These are phyloP conservation scores for Blastobotrys buckinghamii DNA, from an alignment of 1,139 yeast genomes.

Conservation along the genomic window DNA sequence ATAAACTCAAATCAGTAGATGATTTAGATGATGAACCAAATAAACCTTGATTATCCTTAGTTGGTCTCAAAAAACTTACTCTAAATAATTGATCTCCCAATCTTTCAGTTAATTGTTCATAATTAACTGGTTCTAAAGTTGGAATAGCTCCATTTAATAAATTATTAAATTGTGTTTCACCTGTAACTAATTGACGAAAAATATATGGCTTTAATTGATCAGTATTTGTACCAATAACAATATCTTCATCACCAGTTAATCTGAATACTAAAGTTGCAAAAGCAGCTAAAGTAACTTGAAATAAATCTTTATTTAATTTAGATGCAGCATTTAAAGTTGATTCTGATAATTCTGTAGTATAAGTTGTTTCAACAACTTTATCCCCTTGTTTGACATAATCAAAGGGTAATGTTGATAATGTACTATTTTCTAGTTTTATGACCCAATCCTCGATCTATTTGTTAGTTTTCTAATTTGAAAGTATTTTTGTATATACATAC, in stretches of 20 bases:
- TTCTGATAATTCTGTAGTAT: conserved; percentile 38
- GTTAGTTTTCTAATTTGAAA: too few species aligned
- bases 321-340: conserved; percentile 14
- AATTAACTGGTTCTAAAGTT: conserved; percentile 36
- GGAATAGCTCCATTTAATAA: conserved; percentile 45
- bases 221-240: conserved; percentile 68
- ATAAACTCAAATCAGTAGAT: conserved; percentile 56
- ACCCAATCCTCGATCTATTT: conserved; percentile 51
- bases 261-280: conserved; percentile 70
- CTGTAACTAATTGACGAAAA: conserved; percentile 51
- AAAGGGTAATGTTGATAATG: conserved; percentile 80
- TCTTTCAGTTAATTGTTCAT: conserved; percentile 50
- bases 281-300: conserved; percentile 56
- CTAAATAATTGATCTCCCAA: conserved; percentile 59
- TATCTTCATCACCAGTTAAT: conserved; percentile 90
- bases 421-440: conserved; percentile 65
- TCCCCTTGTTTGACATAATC: conserved; percentile 80
- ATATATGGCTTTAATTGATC: conserved; percentile 41
- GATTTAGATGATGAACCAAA: conserved; percentile 25
- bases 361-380: conserved; percentile 58
- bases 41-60: conserved; percentile 16
- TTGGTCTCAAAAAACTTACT: conserved; percentile 48
- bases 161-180: conserved; percentile 44
- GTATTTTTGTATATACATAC: too few species aligned
- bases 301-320: conserved; percentile 25